Evolutionary conservation across 768 basidiomycete genomes (phyloP).

Genomic region (Tylopilus sp.): DNA sequence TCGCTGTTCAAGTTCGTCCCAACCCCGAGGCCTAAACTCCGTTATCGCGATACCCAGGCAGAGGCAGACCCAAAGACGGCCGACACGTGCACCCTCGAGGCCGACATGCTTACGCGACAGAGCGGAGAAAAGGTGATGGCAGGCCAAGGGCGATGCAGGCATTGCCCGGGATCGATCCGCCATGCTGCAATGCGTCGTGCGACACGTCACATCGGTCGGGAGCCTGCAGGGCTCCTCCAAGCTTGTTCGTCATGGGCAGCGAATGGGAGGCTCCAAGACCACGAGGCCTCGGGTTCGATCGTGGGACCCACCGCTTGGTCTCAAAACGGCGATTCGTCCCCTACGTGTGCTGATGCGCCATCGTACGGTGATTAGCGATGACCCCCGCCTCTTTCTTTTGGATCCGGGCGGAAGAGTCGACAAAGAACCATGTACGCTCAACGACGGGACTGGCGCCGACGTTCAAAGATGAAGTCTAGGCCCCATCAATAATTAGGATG

Average conservation of each 20-base stretch:
- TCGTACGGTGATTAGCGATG: not conserved
- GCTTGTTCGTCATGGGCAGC: not conserved
- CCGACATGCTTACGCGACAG: not conserved
- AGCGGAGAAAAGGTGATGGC: not conserved
- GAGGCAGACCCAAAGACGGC: not conserved
- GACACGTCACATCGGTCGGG: not conserved
- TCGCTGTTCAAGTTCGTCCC: not conserved
- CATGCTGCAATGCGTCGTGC: not conserved
- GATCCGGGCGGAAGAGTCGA: not conserved
- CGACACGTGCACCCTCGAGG: not conserved
- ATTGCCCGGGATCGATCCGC: constrained; percentile 3
- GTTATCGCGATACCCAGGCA: not conserved
- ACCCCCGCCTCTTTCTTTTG: not conserved
- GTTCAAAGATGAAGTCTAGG: too few relatives aligned
- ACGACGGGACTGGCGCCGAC: too few relatives aligned
- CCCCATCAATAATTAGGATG: not conserved
- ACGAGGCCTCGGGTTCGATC: not conserved
- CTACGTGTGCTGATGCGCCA: not conserved
- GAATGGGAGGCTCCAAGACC: not conserved
- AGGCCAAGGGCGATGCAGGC: constrained; percentile 1
- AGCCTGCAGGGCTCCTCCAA: too few relatives aligned
- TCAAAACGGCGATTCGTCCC: constrained; percentile 3
- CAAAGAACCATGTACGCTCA: too few relatives aligned
- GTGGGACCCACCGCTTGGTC: not conserved
- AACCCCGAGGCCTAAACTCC: not conserved